phyloP scores from a whole-genome alignment of 2,329 filamentous ascomycete genomes.

The Arthrobotrys sinensis region DNA sequence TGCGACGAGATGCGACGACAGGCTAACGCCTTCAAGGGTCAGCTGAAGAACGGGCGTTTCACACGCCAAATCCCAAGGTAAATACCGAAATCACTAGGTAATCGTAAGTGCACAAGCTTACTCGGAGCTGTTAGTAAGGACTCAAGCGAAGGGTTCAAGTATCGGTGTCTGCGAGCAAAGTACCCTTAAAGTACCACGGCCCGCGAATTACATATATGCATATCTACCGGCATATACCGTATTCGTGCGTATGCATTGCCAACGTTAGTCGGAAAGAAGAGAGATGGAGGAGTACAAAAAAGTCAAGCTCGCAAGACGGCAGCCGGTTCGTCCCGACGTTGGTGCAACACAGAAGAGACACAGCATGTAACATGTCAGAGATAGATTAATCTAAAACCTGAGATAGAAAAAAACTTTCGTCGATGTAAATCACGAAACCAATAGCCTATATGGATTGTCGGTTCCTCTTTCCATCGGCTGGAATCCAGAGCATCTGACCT shows the following conservation, averaged over 20 bases:
- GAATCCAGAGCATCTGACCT: constrained; percentile 41
- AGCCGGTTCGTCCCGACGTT: constrained; percentile 38
- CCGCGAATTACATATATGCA: background rate
- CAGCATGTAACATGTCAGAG: background rate
- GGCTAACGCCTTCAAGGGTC: background rate
- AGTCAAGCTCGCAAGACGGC: background rate
- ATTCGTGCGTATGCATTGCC: background rate
- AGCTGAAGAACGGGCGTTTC: background rate
- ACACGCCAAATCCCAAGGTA: constrained; percentile 2
- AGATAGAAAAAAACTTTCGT: constrained; percentile 1
- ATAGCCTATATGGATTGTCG: constrained; percentile 35
- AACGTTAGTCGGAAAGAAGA: background rate
- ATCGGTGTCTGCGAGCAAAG: background rate
- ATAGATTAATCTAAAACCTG: constrained; percentile 6
- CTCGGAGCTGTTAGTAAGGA: background rate
- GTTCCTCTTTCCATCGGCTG: constrained; percentile 32
- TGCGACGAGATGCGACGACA: constrained; percentile 12
- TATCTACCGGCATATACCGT: constrained; percentile 22
- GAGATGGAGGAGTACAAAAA: background rate
- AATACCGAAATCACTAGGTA: constrained; percentile 9
- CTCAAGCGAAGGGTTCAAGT: background rate
- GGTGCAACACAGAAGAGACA: constrained; percentile 30
- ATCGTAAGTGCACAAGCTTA: no score
- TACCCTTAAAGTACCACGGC: constrained; percentile 1
- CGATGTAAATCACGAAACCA: background rate